These are phyloP conservation scores for Candida coquimbonensis DNA, from an alignment of 805 yeast genomes.

Conservation along the genomic window DNA sequence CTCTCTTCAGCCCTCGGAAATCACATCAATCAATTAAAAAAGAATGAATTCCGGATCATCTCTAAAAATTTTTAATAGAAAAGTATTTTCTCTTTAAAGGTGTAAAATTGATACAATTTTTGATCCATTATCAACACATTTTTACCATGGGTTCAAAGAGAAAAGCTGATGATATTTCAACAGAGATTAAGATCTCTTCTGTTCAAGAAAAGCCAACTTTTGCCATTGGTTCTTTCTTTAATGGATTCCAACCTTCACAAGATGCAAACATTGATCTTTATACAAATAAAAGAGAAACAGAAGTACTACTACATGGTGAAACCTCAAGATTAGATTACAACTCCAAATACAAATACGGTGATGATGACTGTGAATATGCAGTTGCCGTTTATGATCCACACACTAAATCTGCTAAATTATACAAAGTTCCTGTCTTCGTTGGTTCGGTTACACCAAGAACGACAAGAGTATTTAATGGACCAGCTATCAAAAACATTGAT, in stretches of 20 bases:
- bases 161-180: conserved; percentile 20
- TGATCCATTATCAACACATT: not conserved
- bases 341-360: conserved; percentile 35
- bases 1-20: too few relatives aligned
- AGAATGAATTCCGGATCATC: not conserved
- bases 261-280: conserved; percentile 58
- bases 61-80: not conserved
- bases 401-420: conserved; percentile 56
- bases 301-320: conserved; percentile 71
- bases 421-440: conserved; percentile 55
- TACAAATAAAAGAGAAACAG: conserved; percentile 28
- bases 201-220: conserved; percentile 37
- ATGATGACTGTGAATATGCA: conserved; percentile 44
- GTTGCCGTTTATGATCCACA: conserved; percentile 73
- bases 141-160: not conserved
- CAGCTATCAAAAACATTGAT: conserved; percentile 52
- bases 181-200: conserved; percentile 33
- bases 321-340: conserved; percentile 65
- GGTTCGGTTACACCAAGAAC: conserved; percentile 59
- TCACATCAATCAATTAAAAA: too few relatives aligned
- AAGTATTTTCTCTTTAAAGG: too few relatives aligned
- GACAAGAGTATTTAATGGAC: conserved; percentile 51
- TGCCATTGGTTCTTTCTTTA: conserved; percentile 69
- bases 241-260: conserved; percentile 60
- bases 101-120: too few relatives aligned